Conservation (phyloP, 1,284 basidiomycete genomes). For the Limonomyces culmigenus region DNA sequence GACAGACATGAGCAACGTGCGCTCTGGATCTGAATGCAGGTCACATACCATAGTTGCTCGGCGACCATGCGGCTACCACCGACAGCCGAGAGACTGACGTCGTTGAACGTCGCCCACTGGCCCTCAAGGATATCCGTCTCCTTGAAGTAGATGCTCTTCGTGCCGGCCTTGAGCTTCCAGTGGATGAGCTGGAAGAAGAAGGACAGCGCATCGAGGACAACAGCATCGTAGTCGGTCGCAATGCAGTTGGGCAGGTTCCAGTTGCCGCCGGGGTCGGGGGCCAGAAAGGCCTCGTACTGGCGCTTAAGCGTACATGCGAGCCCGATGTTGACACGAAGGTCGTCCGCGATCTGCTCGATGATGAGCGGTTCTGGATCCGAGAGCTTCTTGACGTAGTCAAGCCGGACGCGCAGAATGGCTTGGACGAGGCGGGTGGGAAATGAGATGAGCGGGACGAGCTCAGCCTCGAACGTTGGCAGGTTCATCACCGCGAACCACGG, state of each 20-base stretch:
- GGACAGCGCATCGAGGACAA: slow-evolving; percentile 75
- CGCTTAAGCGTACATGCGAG: slow-evolving; percentile 90
- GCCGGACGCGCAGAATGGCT: slow-evolving; percentile 76
- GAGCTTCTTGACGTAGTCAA: slow-evolving; percentile 84
- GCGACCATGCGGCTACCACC: slow-evolving; percentile 89
- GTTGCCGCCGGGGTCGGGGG: slow-evolving; percentile 71
- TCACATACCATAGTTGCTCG: slow-evolving; percentile 74
- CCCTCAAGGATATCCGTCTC: slow-evolving; percentile 95
- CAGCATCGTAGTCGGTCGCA: slow-evolving; percentile 77
- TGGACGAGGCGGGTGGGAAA: slow-evolving; percentile 93
- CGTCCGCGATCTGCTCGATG: slow-evolving; percentile 92
- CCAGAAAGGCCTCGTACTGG: slow-evolving; percentile 82
- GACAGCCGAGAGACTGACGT: slow-evolving; percentile 78
- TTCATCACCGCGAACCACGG: slow-evolving; percentile 67
- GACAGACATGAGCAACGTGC: slow-evolving; percentile 4
- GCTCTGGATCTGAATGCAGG: slow-evolving; percentile 1
- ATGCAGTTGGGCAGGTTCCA: slow-evolving; percentile 88
- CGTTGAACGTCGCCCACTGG: slow-evolving; percentile 92
- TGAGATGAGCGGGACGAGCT: slow-evolving; percentile 85
- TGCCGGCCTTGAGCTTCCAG: slow-evolving; percentile 90
- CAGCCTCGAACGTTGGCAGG: slow-evolving; percentile 84
- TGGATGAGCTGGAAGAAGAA: slow-evolving; percentile 92
- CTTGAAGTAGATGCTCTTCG: slow-evolving; percentile 87
- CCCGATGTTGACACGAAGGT: slow-evolving; percentile 83
- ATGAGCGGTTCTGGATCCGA: slow-evolving; percentile 81